Conservation (phyloP, 2,329 filamentous ascomycete genomes). For the Colletotrichum tropicale region DNA sequence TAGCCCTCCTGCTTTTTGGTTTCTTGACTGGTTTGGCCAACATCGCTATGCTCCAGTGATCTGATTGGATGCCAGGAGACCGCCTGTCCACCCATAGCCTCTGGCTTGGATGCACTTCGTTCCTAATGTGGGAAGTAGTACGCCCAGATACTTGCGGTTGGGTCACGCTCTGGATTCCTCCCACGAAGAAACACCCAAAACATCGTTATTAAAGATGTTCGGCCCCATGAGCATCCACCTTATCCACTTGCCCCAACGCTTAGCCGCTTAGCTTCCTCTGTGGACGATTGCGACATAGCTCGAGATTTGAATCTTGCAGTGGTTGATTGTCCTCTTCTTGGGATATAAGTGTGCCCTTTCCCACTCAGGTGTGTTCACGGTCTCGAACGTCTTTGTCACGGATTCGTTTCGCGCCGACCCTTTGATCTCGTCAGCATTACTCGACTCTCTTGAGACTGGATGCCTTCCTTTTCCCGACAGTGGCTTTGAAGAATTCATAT, state of each 20-base stretch:
- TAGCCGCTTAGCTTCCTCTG: constrained; percentile 4
- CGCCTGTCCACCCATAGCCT: constrained; percentile 4
- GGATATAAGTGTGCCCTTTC: background rate
- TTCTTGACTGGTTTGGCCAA: constrained; percentile 17
- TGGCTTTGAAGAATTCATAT: background rate
- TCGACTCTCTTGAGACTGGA: background rate
- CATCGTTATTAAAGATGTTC: constrained; percentile 13
- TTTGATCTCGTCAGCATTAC: background rate
- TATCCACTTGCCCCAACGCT: constrained; percentile 17
- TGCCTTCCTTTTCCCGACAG: background rate
- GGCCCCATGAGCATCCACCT: constrained; percentile 10
- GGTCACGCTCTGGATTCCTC: constrained; percentile 16
- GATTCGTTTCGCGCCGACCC: background rate
- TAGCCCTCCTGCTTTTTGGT: constrained; percentile 2
- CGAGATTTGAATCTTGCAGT: background rate
- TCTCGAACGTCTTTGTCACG: background rate
- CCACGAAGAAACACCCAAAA: background rate
- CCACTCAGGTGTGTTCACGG: background rate
- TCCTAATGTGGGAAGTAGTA: constrained; percentile 17
- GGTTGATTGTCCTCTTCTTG: background rate
- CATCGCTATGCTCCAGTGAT: background rate
- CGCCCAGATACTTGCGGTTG: constrained; percentile 3
- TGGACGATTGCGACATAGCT: constrained; percentile 19
- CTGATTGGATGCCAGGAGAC: background rate
- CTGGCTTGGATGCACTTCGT: constrained; percentile 12